Evolutionary conservation across 768 basidiomycete species (phyloP).

Genomic region (Tricholoma flavovirens): DNA sequence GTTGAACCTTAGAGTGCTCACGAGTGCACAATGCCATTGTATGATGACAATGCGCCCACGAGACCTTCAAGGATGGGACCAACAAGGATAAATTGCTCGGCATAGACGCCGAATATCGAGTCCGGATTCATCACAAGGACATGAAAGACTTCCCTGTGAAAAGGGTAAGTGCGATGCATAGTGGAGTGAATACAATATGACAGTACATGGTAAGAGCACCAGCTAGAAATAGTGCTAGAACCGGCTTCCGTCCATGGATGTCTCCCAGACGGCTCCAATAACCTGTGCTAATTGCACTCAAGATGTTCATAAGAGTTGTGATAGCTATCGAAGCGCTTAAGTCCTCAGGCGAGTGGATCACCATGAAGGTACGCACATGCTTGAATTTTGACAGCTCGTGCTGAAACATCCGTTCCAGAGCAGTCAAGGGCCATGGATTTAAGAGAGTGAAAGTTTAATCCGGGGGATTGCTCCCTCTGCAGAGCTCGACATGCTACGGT

Average conservation of each 20-base stretch:
- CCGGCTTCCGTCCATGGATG: slow-evolving; percentile 64
- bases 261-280: slow-evolving; percentile 86
- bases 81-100: slow-evolving; percentile 68
- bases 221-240: slow-evolving; percentile 59
- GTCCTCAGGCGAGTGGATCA: not conserved
- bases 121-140: slow-evolving; percentile 66
- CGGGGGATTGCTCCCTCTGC: slow-evolving; percentile 16
- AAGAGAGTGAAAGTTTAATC: slow-evolving; percentile 10
- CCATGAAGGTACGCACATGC: slow-evolving; percentile 35
- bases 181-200: not conserved
- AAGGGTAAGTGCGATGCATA: slow-evolving; percentile 5
- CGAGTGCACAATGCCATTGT: slow-evolving; percentile 68
- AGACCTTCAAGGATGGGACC: slow-evolving; percentile 79
- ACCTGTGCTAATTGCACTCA: slow-evolving; percentile 79
- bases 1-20: slow-evolving; percentile 41
- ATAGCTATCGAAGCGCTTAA: slow-evolving; percentile 37
- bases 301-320: slow-evolving; percentile 67
- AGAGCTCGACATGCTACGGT: slow-evolving; percentile 65
- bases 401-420: slow-evolving; percentile 50
- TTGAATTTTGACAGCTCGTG: slow-evolving; percentile 68
- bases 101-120: slow-evolving; percentile 42
- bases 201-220: slow-evolving; percentile 73
- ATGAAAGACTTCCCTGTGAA: slow-evolving; percentile 67
- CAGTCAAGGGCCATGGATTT: slow-evolving; percentile 20
- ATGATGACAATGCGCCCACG: slow-evolving; percentile 61